Evolutionary conservation across 805 yeast species (phyloP).

Genomic region (Jamesozyma jinghongensis): DNA sequence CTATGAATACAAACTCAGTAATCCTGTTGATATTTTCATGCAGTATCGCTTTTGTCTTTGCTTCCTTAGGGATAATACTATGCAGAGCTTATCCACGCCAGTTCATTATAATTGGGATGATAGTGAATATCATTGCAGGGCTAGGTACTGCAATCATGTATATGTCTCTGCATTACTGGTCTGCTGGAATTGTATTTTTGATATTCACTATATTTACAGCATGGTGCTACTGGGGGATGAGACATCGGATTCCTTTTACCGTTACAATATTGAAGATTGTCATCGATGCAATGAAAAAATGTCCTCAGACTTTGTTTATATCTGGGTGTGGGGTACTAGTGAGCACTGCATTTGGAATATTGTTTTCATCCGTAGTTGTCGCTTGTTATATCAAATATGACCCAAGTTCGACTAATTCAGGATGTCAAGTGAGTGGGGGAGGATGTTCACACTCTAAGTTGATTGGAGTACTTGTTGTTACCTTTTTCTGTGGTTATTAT

Average conservation of each 20-base stretch:
- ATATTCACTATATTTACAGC: constrained; percentile 57
- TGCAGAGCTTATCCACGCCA: constrained; percentile 58
- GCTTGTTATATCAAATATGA: constrained; percentile 73
- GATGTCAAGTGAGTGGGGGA: constrained; percentile 44
- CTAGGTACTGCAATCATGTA: constrained; percentile 71
- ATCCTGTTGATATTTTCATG: constrained; percentile 59
- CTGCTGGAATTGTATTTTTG: constrained; percentile 71
- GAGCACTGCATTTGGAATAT: constrained; percentile 52
- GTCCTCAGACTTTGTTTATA: constrained; percentile 60
- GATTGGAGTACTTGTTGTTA: constrained; percentile 61
- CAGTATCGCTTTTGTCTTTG: constrained; percentile 49
- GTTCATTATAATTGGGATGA: constrained; percentile 61
- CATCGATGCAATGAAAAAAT: constrained; percentile 65
- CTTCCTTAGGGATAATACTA: constrained; percentile 44
- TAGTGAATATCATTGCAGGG: constrained; percentile 58
- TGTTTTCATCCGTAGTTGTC: constrained; percentile 60
- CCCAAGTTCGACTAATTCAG: constrained; percentile 43
- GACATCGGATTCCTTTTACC: constrained; percentile 64
- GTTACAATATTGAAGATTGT: constrained; percentile 59
- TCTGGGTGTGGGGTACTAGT: constrained; percentile 52
- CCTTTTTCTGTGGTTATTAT: constrained; percentile 75
- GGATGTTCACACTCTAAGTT: constrained; percentile 50
- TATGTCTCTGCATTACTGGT: constrained; percentile 57
- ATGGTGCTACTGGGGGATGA: constrained; percentile 63
- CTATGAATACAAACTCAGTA: constrained; percentile 67